phyloP scores from a whole-genome alignment of 768 basidiomycete genomes.

The Pisolithus tinctorius region DNA sequence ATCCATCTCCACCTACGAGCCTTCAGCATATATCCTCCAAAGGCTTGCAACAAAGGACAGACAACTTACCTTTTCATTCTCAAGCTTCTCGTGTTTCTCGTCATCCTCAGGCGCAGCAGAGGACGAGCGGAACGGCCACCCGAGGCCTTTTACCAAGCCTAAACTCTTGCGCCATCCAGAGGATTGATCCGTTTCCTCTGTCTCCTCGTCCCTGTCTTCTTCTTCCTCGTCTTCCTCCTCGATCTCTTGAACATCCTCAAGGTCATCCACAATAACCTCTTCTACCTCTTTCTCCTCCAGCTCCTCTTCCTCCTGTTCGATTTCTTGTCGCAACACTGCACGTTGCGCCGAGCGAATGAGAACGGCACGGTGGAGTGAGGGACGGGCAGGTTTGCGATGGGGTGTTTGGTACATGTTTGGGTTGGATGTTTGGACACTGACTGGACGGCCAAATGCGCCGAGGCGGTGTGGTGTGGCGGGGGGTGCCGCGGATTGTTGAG shows the following conservation, averaged over 20 bases:
- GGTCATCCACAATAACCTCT: conserved; percentile 34
- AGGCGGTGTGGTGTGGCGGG: conserved; percentile 7
- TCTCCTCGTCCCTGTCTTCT: conserved; percentile 3
- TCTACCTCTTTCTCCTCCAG: conserved; percentile 46
- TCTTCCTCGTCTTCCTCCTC: conserved; percentile 16
- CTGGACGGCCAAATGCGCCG: conserved; percentile 2
- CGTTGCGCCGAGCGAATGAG: conserved; percentile 65
- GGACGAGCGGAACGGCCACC: conserved; percentile 25
- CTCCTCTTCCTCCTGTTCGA: conserved; percentile 44
- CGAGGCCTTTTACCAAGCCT: conserved; percentile 25
- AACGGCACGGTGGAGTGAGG: conserved; percentile 61
- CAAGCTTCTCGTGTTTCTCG: not conserved
- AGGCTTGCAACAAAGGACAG: not conserved
- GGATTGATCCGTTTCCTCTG: conserved; percentile 3
- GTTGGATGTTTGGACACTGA: not conserved
- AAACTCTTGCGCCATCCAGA: conserved; percentile 29
- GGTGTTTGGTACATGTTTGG: conserved; percentile 14
- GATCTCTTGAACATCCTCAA: conserved; percentile 23
- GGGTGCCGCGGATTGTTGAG: not conserved
- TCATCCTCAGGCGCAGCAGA: conserved; percentile 16
- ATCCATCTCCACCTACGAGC: not conserved
- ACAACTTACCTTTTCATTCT: conserved; percentile 21
- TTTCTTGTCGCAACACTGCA: conserved; percentile 44
- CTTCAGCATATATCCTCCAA: not conserved
- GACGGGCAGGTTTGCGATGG: conserved; percentile 25